Conservation (phyloP, 176 grass and related monocot species). For the Rhynchospora tenuis region DNA sequence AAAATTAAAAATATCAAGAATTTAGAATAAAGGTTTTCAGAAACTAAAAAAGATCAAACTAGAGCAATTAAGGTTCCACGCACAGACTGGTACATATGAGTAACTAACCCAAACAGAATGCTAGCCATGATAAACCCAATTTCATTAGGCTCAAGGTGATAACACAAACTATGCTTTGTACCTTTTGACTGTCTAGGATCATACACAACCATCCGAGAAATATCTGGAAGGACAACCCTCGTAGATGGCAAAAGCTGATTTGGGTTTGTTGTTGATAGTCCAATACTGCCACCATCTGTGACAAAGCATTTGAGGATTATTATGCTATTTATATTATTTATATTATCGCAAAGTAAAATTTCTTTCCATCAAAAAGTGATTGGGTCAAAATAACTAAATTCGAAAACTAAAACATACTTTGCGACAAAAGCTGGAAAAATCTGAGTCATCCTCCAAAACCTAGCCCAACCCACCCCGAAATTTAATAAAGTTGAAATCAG, state of each 20-base stretch:
- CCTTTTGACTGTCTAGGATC: conserved; percentile 87
- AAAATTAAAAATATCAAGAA: conserved; percentile 18
- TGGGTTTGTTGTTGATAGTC: conserved; percentile 30
- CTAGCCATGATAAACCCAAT: not conserved
- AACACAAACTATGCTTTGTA: conserved; percentile 18
- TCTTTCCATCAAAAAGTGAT: not conserved
- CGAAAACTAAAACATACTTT: not conserved
- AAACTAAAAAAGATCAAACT: not conserved
- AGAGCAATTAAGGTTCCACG: not conserved
- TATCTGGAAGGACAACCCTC: conserved; percentile 73
- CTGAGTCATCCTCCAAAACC: not conserved
- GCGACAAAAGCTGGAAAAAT: not conserved
- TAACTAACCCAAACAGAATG: conserved; percentile 3
- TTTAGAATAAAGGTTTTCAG: not conserved
- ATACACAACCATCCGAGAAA: conserved; percentile 86
- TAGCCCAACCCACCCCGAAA: not conserved
- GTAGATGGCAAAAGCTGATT: conserved; percentile 35
- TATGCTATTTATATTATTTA: not conserved
- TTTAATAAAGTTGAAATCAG: not conserved
- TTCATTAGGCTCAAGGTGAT: not conserved
- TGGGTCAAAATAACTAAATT: not conserved
- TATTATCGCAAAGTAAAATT: conserved; percentile 16
- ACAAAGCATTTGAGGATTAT: conserved; percentile 20
- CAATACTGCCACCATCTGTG: conserved; percentile 36
- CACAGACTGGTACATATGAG: not conserved